A percentile compares a stretch with the other conserved stretches of the same genome.
phyloP scores from a whole-genome alignment of 1,284 basidiomycete genomes.

The Psilocybe mexicana region DNA sequence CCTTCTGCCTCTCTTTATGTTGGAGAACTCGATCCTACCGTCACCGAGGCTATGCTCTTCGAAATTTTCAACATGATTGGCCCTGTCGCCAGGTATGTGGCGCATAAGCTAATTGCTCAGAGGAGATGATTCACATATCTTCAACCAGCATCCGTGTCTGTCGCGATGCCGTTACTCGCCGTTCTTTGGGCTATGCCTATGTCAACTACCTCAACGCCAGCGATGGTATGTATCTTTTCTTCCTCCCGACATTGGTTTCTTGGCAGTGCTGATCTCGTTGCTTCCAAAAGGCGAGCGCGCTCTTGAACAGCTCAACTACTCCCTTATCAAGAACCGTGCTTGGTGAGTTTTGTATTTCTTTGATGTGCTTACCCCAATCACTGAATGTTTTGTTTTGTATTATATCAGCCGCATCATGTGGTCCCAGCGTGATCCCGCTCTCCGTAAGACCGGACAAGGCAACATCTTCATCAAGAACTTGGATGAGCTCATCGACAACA shows the following conservation, averaged over 20 bases:
- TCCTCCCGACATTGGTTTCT: slow-evolving; percentile 1
- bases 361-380: slow-evolving; percentile 2
- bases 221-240: slow-evolving; percentile 67
- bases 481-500: slow-evolving; percentile 98
- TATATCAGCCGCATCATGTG: slow-evolving; percentile 95
- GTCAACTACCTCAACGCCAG: slow-evolving; percentile 97
- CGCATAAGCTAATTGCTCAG: background rate
- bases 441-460: slow-evolving; percentile 99
- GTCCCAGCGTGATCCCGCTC: slow-evolving; percentile 99
- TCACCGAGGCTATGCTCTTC: slow-evolving; percentile 99
- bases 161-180: slow-evolving; percentile 99
- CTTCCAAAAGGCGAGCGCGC: slow-evolving; percentile 82
- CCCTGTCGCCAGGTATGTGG: slow-evolving; percentile 86
- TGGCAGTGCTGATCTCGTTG: slow-evolving; percentile 9
- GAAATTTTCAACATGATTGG: slow-evolving; percentile 99
- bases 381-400: slow-evolving; percentile 13
- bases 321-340: slow-evolving; percentile 96
- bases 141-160: slow-evolving; percentile 91
- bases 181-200: slow-evolving; percentile 99
- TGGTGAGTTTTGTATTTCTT: slow-evolving; percentile 58
- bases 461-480: slow-evolving; percentile 99
- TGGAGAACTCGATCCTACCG: slow-evolving; percentile 96
- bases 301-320: slow-evolving; percentile 99
- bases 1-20: slow-evolving; percentile 97
- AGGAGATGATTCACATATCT: slow-evolving; percentile 7